Evolutionary conservation across 2,329 filamentous ascomycete species (phyloP).

Genomic region (Clarireedia paspali): DNA sequence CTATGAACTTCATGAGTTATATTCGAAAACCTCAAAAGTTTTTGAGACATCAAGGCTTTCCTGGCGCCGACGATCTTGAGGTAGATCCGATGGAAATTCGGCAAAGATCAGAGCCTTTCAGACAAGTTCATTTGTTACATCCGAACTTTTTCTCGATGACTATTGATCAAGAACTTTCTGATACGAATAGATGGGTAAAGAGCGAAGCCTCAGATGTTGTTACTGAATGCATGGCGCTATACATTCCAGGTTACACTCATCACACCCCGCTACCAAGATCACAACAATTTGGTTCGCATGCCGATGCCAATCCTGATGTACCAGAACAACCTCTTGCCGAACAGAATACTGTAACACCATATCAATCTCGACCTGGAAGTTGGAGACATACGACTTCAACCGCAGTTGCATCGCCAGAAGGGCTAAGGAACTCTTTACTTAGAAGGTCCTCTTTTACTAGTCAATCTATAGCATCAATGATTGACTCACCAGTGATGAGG

Average conservation of each 20-base stretch:
- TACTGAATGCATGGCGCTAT: slow-evolving; percentile 70
- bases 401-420: slow-evolving; percentile 30
- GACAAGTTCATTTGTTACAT: slow-evolving; percentile 66
- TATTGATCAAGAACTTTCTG: slow-evolving; percentile 70
- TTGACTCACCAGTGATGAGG: slow-evolving; percentile 33
- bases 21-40: slow-evolving; percentile 76
- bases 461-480: slow-evolving; percentile 36
- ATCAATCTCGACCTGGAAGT: slow-evolving; percentile 32
- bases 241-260: slow-evolving; percentile 27
- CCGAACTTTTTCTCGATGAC: slow-evolving; percentile 80
- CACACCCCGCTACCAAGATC: slow-evolving; percentile 14
- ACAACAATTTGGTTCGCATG: slow-evolving; percentile 1
- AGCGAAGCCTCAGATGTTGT: slow-evolving; percentile 74
- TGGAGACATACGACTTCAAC: slow-evolving; percentile 50
- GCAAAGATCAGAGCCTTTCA: slow-evolving; percentile 66
- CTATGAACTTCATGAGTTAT: slow-evolving; percentile 80
- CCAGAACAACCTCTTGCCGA: slow-evolving; percentile 24
- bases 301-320: slow-evolving; percentile 22
- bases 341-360: slow-evolving; percentile 17
- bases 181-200: slow-evolving; percentile 70
- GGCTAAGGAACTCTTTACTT: slow-evolving; percentile 31
- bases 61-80: slow-evolving; percentile 65
- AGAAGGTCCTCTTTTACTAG: slow-evolving; percentile 45
- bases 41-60: slow-evolving; percentile 63
- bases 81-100: slow-evolving; percentile 72